A percentile compares a stretch with the other conserved stretches of the same genome.
phyloP scores from a whole-genome alignment of 2,329 filamentous ascomycete genomes.

The Colletotrichum tabaci region DNA sequence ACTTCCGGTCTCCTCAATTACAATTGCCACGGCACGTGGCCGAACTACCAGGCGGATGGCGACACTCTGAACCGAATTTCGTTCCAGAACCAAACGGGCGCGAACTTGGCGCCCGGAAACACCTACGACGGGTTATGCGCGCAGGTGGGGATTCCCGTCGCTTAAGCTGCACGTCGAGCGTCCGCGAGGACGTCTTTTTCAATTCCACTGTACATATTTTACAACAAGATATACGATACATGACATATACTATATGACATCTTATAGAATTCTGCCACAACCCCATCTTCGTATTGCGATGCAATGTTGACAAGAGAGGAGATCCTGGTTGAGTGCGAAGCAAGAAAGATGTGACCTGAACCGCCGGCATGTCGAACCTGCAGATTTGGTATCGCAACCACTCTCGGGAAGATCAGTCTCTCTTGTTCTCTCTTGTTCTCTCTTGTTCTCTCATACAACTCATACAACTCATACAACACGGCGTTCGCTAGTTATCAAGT shows the following conservation, averaged over 20 bases:
- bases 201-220: conserved; percentile 10
- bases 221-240: too few relatives aligned
- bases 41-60: conserved; percentile 33
- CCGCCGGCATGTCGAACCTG: too few relatives aligned
- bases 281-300: too few relatives aligned
- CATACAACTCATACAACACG: too few relatives aligned
- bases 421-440: too few relatives aligned
- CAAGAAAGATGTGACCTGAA: too few relatives aligned
- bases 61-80: conserved; percentile 48
- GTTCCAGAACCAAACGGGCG: conserved; percentile 48
- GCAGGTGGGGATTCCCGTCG: conserved; percentile 13
- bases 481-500: too few relatives aligned
- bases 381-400: too few relatives aligned
- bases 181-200: neutral
- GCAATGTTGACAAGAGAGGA: too few relatives aligned
- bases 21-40: conserved; percentile 47
- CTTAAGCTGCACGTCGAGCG: neutral
- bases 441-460: too few relatives aligned
- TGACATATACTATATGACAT: conserved; percentile 1
- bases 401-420: too few relatives aligned
- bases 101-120: conserved; percentile 44
- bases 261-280: neutral
- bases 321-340: too few relatives aligned
- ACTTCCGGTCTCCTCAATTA: conserved; percentile 50
- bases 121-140: conserved; percentile 37